Percentiles rank a stretch among this genome's conserved stretches.
Conservation (phyloP, 345 rosid species). For the Camelina laxa region DNA sequence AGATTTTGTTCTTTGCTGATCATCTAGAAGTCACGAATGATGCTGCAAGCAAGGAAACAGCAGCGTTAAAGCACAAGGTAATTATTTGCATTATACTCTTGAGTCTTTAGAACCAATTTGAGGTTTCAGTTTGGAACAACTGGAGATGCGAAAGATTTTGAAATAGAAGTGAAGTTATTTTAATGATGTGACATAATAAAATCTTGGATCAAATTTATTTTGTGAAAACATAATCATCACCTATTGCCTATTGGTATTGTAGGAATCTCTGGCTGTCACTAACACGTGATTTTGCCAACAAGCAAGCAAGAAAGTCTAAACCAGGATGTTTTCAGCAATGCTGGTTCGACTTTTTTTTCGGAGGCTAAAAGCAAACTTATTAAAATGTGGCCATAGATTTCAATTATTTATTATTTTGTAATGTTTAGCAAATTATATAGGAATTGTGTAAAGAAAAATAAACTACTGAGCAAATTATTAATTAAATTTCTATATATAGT, state of each 20-base stretch:
- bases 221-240: neutral
- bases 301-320: slow-evolving; percentile 24
- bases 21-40: slow-evolving; percentile 51
- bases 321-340: neutral
- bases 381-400: neutral
- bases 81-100: slow-evolving; percentile 19
- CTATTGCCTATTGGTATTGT: slow-evolving; percentile 26
- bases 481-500: no score
- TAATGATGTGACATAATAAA: no score
- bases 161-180: neutral
- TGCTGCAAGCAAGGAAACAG: slow-evolving; percentile 43
- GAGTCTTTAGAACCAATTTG: neutral
- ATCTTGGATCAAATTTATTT: neutral
- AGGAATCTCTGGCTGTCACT: slow-evolving; percentile 45
- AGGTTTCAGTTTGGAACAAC: neutral
- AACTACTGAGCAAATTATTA: neutral
- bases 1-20: slow-evolving; percentile 67
- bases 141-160: neutral
- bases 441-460: neutral
- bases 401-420: neutral
- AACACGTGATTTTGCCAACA: slow-evolving; percentile 43
- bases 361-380: neutral
- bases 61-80: slow-evolving; percentile 46
- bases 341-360: neutral
- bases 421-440: neutral